These are phyloP conservation scores for Rhynchospora pubera DNA, from an alignment of 176 grass and related monocot species.

Conservation along the genomic window DNA sequence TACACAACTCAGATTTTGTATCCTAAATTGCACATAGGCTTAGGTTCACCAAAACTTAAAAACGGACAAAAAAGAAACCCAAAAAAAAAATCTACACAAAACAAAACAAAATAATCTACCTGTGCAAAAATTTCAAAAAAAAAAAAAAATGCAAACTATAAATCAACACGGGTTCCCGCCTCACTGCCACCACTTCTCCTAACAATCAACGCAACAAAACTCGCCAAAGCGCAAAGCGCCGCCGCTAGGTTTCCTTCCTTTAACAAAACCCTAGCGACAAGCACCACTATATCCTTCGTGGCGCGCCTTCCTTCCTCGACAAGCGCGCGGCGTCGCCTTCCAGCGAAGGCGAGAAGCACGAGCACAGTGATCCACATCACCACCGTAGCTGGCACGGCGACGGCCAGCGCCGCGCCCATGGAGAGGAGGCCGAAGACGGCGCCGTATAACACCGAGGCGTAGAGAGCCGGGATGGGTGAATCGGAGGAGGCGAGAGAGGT, in stretches of 20 bases:
- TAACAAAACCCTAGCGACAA: slow-evolving; percentile 47
- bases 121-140: neutral
- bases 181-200: slow-evolving; percentile 6
- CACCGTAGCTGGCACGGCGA: slow-evolving; percentile 65
- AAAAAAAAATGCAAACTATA: neutral
- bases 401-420: slow-evolving; percentile 67
- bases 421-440: slow-evolving; percentile 74
- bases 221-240: slow-evolving; percentile 39
- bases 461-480: slow-evolving; percentile 46
- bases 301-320: slow-evolving; percentile 51
- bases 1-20: slow-evolving; percentile 8
- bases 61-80: neutral
- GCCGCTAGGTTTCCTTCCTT: slow-evolving; percentile 57
- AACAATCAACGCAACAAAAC: slow-evolving; percentile 40
- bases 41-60: neutral
- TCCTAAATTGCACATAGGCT: neutral
- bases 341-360: slow-evolving; percentile 78
- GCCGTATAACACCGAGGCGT: slow-evolving; percentile 80
- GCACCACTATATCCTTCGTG: slow-evolving; percentile 50
- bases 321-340: slow-evolving; percentile 34
- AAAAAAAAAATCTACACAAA: neutral
- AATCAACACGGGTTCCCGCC: neutral
- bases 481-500: neutral
- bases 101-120: neutral
- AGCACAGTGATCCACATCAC: slow-evolving; percentile 87